Conservation (phyloP, 2,329 filamentous ascomycete genomes). For the Sporothrix schenckii region DNA sequence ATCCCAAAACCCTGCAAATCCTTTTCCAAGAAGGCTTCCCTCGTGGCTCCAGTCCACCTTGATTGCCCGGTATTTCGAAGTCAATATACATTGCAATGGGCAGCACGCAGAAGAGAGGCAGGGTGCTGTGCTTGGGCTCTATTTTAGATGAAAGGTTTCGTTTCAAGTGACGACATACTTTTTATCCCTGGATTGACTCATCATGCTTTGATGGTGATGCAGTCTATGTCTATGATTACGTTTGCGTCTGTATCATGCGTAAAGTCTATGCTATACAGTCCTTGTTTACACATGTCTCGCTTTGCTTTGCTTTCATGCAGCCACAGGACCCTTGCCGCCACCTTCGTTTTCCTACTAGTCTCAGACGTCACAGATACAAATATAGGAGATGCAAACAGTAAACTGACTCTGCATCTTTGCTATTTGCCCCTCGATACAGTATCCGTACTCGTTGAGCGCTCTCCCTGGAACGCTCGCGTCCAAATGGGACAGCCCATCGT, state of each 20-base stretch:
- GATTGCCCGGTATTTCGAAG: slow-evolving; percentile 1
- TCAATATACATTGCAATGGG: slow-evolving; percentile 2
- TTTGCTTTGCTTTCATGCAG: slow-evolving; percentile 13
- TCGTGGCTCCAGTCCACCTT: not conserved
- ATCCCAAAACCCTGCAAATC: not conserved
- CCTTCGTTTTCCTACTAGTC: not conserved
- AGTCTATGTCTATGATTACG: slow-evolving; percentile 10
- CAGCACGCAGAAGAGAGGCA: not conserved
- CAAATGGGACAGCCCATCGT: slow-evolving; percentile 67
- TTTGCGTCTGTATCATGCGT: slow-evolving; percentile 9
- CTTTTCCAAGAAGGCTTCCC: not conserved
- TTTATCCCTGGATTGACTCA: not conserved
- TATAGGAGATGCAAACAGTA: not conserved
- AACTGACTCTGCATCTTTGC: slow-evolving; percentile 10
- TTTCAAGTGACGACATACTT: slow-evolving; percentile 28
- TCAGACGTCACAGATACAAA: not conserved
- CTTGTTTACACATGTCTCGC: not conserved
- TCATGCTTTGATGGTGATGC: not conserved
- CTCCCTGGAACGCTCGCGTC: slow-evolving; percentile 65
- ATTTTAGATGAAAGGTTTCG: slow-evolving; percentile 23
- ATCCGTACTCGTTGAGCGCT: slow-evolving; percentile 72
- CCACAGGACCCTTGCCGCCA: slow-evolving; percentile 10
- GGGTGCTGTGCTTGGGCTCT: not conserved
- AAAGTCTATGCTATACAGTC: not conserved
- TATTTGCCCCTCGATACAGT: slow-evolving; percentile 53